phyloP scores from a whole-genome alignment of 2,329 filamentous ascomycete species.

The Didymella pomorum region DNA sequence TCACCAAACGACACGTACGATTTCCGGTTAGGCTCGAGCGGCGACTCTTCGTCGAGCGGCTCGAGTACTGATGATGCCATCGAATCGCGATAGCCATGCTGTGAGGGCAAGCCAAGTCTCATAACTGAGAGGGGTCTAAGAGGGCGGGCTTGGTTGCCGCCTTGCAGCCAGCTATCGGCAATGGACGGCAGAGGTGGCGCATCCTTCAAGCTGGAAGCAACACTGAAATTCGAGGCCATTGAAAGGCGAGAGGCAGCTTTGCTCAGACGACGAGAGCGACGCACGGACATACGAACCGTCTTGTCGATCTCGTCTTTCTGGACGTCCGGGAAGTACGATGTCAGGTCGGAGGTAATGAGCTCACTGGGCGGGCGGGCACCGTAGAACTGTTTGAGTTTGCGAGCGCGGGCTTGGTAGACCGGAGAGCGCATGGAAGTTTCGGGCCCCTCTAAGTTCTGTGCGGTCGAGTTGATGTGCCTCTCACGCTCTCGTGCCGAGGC shows the following conservation, averaged over 20 bases:
- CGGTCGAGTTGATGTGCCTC: constrained; percentile 65
- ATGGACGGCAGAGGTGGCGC: constrained; percentile 95
- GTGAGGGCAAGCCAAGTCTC: constrained; percentile 63
- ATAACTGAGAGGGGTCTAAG: constrained; percentile 68
- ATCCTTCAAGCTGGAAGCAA: constrained; percentile 89
- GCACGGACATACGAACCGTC: constrained; percentile 90
- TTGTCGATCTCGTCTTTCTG: constrained; percentile 93
- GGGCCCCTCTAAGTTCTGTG: constrained; percentile 58
- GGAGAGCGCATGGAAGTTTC: constrained; percentile 41
- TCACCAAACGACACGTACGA: constrained; percentile 89
- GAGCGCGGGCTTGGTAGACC: constrained; percentile 54
- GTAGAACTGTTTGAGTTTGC: constrained; percentile 80
- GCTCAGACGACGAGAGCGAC: constrained; percentile 88
- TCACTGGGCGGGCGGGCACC: constrained; percentile 94
- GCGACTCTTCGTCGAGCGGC: constrained; percentile 88
- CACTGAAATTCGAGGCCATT: constrained; percentile 91
- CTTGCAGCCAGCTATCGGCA: constrained; percentile 85
- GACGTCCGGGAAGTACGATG: constrained; percentile 96
- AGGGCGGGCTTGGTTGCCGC: constrained; percentile 58
- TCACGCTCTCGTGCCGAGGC: constrained; percentile 72
- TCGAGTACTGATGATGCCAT: constrained; percentile 88
- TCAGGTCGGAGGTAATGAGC: constrained; percentile 94
- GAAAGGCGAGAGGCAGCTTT: constrained; percentile 92
- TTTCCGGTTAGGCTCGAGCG: constrained; percentile 86
- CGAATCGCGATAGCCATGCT: constrained; percentile 80